Conservation (phyloP, 176 grass and related monocot genomes). For the Oryza punctata region DNA sequence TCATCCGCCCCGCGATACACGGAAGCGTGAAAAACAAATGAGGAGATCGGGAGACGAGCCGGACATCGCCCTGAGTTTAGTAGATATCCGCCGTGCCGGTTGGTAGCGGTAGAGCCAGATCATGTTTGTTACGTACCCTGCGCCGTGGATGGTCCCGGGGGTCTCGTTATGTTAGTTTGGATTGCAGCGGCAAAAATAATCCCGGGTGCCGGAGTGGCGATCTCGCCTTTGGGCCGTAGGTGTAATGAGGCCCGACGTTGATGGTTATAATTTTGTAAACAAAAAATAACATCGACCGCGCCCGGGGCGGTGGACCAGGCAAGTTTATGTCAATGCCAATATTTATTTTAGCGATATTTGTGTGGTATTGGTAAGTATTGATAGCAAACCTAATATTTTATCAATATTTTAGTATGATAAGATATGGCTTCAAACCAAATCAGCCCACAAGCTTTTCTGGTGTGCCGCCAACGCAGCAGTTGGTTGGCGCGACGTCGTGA, state of each 20-base stretch:
- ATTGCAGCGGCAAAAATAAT: neutral
- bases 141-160: neutral
- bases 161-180: neutral
- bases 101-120: neutral
- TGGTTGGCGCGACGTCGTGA: conserved; percentile 19
- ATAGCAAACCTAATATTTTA: too few relatives aligned
- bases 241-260: neutral
- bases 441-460: too few relatives aligned
- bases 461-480: neutral
- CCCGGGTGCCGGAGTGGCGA: neutral
- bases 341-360: too few relatives aligned
- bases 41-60: too few relatives aligned
- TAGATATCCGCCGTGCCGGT: neutral
- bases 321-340: too few relatives aligned
- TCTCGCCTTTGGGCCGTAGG: neutral
- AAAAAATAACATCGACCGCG: neutral
- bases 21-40: neutral
- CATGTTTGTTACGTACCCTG: neutral
- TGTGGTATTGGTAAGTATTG: too few relatives aligned
- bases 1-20: neutral
- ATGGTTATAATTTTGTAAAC: neutral
- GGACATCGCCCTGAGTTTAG: neutral
- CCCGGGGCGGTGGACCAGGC: neutral
- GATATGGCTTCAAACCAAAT: too few relatives aligned
- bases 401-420: too few relatives aligned